Percentiles rank a stretch among this genome's conserved stretches.
phyloP scores from a whole-genome alignment of 2,329 filamentous ascomycete genomes.

The Thermothelomyces thermophilus region DNA sequence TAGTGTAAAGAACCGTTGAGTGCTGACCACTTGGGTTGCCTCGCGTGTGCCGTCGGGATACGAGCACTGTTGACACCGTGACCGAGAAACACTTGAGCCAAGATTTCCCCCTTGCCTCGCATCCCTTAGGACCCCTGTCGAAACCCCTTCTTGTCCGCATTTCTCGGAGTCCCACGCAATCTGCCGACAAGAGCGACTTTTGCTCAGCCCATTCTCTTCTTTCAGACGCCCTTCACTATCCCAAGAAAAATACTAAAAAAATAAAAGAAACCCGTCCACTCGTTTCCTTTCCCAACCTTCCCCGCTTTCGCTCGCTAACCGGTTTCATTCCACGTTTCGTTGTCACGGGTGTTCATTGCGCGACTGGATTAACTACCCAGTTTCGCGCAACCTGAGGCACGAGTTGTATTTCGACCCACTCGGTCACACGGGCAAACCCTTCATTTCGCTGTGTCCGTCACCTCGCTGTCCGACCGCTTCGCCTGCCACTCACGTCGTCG shows the following conservation, averaged over 20 bases:
- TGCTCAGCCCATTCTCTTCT: slow-evolving; percentile 8
- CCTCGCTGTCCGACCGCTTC: slow-evolving; percentile 3
- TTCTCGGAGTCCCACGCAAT: slow-evolving; percentile 4
- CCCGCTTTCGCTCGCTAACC: slow-evolving; percentile 14
- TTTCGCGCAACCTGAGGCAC: background rate
- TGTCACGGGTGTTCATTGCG: background rate
- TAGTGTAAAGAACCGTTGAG: too few relatives aligned
- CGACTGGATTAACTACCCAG: too few relatives aligned
- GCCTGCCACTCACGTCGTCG: slow-evolving; percentile 1
- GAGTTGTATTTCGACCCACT: background rate
- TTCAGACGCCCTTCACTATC: background rate
- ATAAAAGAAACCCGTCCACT: slow-evolving; percentile 11
- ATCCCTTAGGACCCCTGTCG: background rate
- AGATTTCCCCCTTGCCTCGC: background rate
- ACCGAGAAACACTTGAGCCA: background rate
- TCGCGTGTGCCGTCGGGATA: background rate
- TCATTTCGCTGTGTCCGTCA: slow-evolving; percentile 9
- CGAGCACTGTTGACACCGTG: background rate
- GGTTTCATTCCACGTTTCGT: slow-evolving; percentile 2
- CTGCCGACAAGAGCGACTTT: slow-evolving; percentile 9
- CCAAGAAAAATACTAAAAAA: slow-evolving; percentile 7
- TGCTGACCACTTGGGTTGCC: background rate
- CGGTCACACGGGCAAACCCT: slow-evolving; percentile 9
- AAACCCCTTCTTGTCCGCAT: background rate
- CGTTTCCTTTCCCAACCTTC: slow-evolving; percentile 17